phyloP scores from a whole-genome alignment of 306 rosid genomes.

The Pyrus betulifolia region DNA sequence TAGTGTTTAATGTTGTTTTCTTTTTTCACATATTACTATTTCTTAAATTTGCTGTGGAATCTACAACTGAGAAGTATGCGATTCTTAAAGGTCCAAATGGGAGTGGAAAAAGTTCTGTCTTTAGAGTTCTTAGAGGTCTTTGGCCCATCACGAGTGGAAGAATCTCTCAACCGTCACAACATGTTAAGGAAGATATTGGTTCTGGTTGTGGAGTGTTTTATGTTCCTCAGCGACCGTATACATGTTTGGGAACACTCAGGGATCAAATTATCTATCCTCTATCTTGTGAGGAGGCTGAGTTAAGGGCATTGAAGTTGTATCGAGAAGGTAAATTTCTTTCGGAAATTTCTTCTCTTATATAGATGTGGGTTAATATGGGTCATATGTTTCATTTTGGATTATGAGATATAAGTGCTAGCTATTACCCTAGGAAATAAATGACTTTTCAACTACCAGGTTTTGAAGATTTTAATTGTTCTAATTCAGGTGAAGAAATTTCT shows the following conservation, averaged over 20 bases:
- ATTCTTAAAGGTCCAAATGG: slow-evolving; percentile 84
- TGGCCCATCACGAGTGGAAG: slow-evolving; percentile 84
- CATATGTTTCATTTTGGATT: background rate
- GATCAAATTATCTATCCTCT: slow-evolving; percentile 98
- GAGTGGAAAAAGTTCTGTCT: slow-evolving; percentile 96
- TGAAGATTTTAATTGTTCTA: slow-evolving; percentile 22
- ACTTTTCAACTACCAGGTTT: background rate
- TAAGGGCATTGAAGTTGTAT: slow-evolving; percentile 44
- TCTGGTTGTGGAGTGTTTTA: slow-evolving; percentile 69
- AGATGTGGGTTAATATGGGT: background rate
- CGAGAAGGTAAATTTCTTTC: slow-evolving; percentile 51
- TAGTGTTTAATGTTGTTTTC: slow-evolving; percentile 20
- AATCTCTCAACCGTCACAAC: slow-evolving; percentile 57
- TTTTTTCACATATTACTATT: background rate
- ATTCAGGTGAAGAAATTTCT: slow-evolving; percentile 41
- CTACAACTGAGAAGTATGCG: slow-evolving; percentile 11
- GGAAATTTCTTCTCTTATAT: background rate
- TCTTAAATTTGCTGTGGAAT: slow-evolving; percentile 9
- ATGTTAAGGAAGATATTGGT: slow-evolving; percentile 42
- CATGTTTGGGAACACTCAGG: slow-evolving; percentile 92
- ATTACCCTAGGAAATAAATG: background rate
- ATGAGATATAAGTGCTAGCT: background rate
- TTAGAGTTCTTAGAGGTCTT: slow-evolving; percentile 93
- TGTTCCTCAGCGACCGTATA: slow-evolving; percentile 97
- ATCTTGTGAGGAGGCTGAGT: slow-evolving; percentile 76